Conservation (phyloP, 805 yeast genomes). For the Myxozyma neglecta region DNA sequence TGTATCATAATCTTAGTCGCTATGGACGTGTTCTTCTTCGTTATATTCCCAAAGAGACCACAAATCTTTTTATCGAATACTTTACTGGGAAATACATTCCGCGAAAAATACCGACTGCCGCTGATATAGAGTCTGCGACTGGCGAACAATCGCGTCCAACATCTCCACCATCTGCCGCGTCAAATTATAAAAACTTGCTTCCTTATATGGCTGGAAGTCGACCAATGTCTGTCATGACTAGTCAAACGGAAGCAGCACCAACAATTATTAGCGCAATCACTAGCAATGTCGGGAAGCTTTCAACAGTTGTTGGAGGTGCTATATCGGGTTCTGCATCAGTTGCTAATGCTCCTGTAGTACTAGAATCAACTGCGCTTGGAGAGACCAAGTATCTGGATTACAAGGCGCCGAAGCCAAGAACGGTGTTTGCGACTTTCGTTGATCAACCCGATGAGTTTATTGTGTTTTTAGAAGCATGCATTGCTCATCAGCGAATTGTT, state of each 20-base stretch:
- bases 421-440: conserved; percentile 84
- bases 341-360: not conserved
- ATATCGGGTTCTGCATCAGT: conserved; percentile 2
- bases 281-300: conserved; percentile 17
- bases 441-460: conserved; percentile 85
- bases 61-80: conserved; percentile 76
- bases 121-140: conserved; percentile 15
- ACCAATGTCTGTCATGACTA: conserved; percentile 24
- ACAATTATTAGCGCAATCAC: conserved; percentile 24
- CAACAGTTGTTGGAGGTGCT: conserved; percentile 16
- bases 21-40: conserved; percentile 67
- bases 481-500: conserved; percentile 40
- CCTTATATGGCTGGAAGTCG: conserved; percentile 28
- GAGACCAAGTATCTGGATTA: conserved; percentile 49
- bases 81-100: conserved; percentile 83
- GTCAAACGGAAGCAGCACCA: conserved; percentile 15
- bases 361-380: not conserved
- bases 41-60: conserved; percentile 72
- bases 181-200: conserved; percentile 19
- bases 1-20: conserved; percentile 66
- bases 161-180: conserved; percentile 13
- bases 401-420: conserved; percentile 85
- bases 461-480: conserved; percentile 80
- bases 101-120: conserved; percentile 10
- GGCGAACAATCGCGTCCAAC: conserved; percentile 9